Evolutionary conservation across 1,284 basidiomycete species (phyloP).

Genomic region (Papiliotrema flavescens): DNA sequence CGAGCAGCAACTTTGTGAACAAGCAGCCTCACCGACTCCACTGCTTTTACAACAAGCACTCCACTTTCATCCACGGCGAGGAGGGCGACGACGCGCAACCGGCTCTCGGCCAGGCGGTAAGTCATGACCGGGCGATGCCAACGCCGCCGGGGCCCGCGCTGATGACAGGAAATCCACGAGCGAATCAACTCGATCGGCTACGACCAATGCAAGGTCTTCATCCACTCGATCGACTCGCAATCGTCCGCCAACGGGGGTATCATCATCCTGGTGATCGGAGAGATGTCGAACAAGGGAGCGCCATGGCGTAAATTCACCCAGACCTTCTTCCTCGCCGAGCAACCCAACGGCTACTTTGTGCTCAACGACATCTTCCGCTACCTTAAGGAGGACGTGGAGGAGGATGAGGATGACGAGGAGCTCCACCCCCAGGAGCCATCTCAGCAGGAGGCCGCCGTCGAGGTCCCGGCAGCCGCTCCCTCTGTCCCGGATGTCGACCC

Average conservation of each 20-base stretch:
- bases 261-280: slow-evolving; percentile 98
- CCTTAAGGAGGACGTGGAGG: slow-evolving; percentile 88
- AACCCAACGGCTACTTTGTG: slow-evolving; percentile 98
- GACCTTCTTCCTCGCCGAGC: slow-evolving; percentile 99
- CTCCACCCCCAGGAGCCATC: slow-evolving; percentile 7
- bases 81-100: slow-evolving; percentile 92
- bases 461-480: slow-evolving; percentile 23
- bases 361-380: slow-evolving; percentile 99
- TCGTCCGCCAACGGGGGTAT: slow-evolving; percentile 92
- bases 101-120: slow-evolving; percentile 81
- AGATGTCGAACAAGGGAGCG: slow-evolving; percentile 85
- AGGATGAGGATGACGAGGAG: slow-evolving; percentile 59
- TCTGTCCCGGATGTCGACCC: slow-evolving; percentile 50
- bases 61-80: slow-evolving; percentile 91
- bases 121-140: slow-evolving; percentile 19
- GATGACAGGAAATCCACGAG: slow-evolving; percentile 85
- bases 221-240: slow-evolving; percentile 90
- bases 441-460: slow-evolving; percentile 27
- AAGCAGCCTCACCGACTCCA: slow-evolving; percentile 94
- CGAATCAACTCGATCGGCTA: slow-evolving; percentile 91
- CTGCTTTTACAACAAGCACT: slow-evolving; percentile 98
- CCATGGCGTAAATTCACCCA: slow-evolving; percentile 98
- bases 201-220: slow-evolving; percentile 96
- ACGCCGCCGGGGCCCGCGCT: slow-evolving; percentile 1
- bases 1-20: slow-evolving; percentile 80